A percentile compares a stretch with the other conserved stretches of the same genome.
phyloP scores from a whole-genome alignment of 2,329 filamentous ascomycete genomes.

The Eutypa lata region DNA sequence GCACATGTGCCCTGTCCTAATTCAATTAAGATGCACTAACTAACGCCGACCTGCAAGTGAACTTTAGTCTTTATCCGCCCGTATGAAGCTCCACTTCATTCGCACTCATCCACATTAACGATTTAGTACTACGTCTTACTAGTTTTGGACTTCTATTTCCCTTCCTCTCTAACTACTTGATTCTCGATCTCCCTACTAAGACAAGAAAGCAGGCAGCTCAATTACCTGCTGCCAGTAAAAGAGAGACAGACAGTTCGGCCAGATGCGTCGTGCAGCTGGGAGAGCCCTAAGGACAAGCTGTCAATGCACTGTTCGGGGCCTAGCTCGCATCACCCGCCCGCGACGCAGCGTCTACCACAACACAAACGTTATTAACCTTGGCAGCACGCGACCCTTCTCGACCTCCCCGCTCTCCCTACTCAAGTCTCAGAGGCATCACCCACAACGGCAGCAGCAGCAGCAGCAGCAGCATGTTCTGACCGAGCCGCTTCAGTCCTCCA shows the following conservation, averaged over 20 bases:
- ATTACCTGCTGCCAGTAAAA: neutral
- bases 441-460: constrained; percentile 28
- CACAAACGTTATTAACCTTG: constrained; percentile 20
- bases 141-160: too few species aligned
- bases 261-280: constrained; percentile 72
- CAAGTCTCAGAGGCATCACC: too few species aligned
- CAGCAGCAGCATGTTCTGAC: constrained; percentile 35
- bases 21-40: too few species aligned
- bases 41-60: too few species aligned
- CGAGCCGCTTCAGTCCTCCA: constrained; percentile 62
- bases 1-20: too few species aligned
- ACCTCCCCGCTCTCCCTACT: constrained; percentile 21
- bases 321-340: constrained; percentile 46
- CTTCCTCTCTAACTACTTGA: too few species aligned
- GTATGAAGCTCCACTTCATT: neutral
- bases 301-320: constrained; percentile 60
- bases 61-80: too few species aligned
- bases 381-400: constrained; percentile 41
- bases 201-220: neutral
- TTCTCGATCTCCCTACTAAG: too few species aligned
- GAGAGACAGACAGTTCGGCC: constrained; percentile 19
- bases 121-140: too few species aligned
- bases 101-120: neutral
- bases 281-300: constrained; percentile 67
- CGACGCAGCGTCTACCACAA: constrained; percentile 33